These are phyloP conservation scores for Suhomyces bribrorum DNA, from an alignment of 1,139 yeast genomes.

Conservation along the genomic window DNA sequence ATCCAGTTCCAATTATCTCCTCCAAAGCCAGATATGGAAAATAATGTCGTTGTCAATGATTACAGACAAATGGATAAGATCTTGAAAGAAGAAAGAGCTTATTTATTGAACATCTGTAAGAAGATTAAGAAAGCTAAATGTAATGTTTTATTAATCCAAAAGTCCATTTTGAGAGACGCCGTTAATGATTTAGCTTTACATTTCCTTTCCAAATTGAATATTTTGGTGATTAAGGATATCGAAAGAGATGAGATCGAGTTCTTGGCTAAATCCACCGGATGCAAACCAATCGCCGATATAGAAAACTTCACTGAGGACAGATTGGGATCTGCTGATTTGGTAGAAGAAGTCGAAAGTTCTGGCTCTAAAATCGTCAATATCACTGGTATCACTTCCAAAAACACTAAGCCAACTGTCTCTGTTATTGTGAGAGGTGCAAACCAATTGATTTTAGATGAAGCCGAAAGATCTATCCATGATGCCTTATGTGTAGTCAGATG, in stretches of 20 bases:
- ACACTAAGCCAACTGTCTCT: conserved; percentile 75
- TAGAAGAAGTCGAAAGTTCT: conserved; percentile 89
- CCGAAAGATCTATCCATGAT: conserved; percentile 96
- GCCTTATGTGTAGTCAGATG: conserved; percentile 97
- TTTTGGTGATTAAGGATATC: conserved; percentile 91
- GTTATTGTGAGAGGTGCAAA: conserved; percentile 96
- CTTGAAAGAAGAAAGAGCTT: conserved; percentile 95
- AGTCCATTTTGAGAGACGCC: conserved; percentile 94
- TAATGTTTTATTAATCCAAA: conserved; percentile 89
- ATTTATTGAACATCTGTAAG: conserved; percentile 89
- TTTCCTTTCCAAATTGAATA: conserved; percentile 87
- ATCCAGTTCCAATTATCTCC: conserved; percentile 97
- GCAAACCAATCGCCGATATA: conserved; percentile 94
- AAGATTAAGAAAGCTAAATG: conserved; percentile 96
- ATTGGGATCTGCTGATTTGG: conserved; percentile 85
- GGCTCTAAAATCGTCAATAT: conserved; percentile 92
- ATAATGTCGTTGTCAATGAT: conserved; percentile 94
- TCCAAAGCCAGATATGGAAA: conserved; percentile 98
- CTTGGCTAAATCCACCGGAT: conserved; percentile 85
- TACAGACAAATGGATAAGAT: conserved; percentile 99
- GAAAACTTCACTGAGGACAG: conserved; percentile 92
- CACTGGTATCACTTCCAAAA: conserved; percentile 71
- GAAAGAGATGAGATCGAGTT: conserved; percentile 97
- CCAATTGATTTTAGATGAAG: conserved; percentile 83
- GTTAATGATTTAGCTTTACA: conserved; percentile 95